phyloP scores from a whole-genome alignment of 768 basidiomycete species.

The Kwoniella shandongensis region DNA sequence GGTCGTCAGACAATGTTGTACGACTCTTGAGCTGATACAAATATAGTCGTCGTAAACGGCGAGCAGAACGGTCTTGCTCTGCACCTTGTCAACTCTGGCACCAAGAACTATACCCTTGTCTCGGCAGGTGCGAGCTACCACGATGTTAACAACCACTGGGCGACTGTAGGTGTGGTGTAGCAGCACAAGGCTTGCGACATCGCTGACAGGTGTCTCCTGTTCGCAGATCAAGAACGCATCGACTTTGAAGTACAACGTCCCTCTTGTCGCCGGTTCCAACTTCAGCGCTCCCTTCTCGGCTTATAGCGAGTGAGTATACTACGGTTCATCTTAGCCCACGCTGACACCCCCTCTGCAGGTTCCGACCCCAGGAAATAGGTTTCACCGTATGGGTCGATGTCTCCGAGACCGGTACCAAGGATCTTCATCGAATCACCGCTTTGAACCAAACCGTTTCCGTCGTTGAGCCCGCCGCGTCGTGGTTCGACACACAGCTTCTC shows the following conservation, averaged over 20 bases:
- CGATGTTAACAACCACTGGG: constrained; percentile 46
- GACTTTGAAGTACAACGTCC: constrained; percentile 46
- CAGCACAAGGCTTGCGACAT: neutral
- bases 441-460: constrained; percentile 54
- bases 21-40: neutral
- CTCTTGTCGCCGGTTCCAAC: constrained; percentile 50
- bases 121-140: constrained; percentile 50
- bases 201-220: neutral
- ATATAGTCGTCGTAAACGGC: constrained; percentile 49
- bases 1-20: neutral
- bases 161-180: constrained; percentile 34
- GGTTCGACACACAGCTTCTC: constrained; percentile 53
- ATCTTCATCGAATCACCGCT: constrained; percentile 48
- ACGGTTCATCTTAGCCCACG: neutral
- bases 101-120: constrained; percentile 50
- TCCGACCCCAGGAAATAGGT: constrained; percentile 49
- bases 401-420: constrained; percentile 24
- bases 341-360: constrained; percentile 21
- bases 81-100: constrained; percentile 42
- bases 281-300: constrained; percentile 47
- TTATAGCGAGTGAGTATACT: constrained; percentile 45
- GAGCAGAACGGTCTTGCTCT: constrained; percentile 43
- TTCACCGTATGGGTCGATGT: constrained; percentile 52
- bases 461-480: constrained; percentile 49
- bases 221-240: constrained; percentile 49